Evolutionary conservation across 116 monocot genomes (phyloP), one percentile per base, ranked within the genome.

Genomic region (Papilionanthe hybrid): DNA sequence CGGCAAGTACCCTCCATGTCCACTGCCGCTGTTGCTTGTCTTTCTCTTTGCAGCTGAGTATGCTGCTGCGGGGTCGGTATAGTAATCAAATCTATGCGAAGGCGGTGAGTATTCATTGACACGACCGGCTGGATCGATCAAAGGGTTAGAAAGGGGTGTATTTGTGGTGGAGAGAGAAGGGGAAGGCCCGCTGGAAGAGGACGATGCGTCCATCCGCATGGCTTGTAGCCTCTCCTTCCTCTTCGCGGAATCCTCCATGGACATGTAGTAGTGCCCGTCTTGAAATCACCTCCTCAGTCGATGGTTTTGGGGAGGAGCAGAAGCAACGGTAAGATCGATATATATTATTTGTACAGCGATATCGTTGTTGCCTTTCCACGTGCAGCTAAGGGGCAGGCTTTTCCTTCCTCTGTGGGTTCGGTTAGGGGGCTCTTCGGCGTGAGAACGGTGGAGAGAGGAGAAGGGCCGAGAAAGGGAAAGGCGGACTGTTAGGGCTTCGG

Each of bases 241-340:
- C 78, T 83, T 78, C 9, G 73, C 42, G 0, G 83, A 83, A 41
- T 83, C 78, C 42, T 82, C 83, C 83, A 82, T 82, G 30, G 67
- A 42, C 27, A 68, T 5, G 5, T 5, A 76, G n/a, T n/a, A n/a
- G n/a, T n/a, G n/a, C n/a, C n/a, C n/a, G n/a, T n/a, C n/a, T n/a
- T n/a, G n/a, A n/a, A n/a, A n/a, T n/a, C n/a, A n/a, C n/a, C n/a
- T n/a, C n/a, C n/a, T n/a, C n/a, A n/a, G n/a, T n/a, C n/a, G n/a
- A n/a, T n/a, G n/a, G n/a, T n/a, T n/a, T n/a, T n/a, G n/a, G n/a
- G n/a, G n/a, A n/a, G n/a, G n/a, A n/a, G n/a, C n/a, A n/a, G n/a
- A n/a, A n/a, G n/a, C n/a, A n/a, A n/a, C n/a, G n/a, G n/a, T n/a
- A n/a, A n/a, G n/a, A n/a, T n/a, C n/a, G n/a, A n/a, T n/a, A n/a